Evolutionary conservation across 2,329 filamentous ascomycete species (phyloP).

Genomic region (Teratosphaeria pseudoeucalypti): DNA sequence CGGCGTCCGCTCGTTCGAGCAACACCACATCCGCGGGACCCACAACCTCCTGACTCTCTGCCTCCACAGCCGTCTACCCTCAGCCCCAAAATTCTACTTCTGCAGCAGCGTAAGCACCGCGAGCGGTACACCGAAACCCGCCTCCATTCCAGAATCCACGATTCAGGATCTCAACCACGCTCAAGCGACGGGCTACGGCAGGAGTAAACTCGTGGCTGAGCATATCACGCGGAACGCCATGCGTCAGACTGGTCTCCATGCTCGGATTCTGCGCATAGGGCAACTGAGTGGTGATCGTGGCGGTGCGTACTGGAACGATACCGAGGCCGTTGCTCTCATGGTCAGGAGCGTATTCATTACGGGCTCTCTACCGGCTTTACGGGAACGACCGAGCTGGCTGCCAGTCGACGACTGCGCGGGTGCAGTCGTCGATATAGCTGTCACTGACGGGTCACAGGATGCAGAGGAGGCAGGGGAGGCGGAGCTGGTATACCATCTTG

Average conservation of each 20-base stretch:
- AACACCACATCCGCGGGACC: slow-evolving; percentile 21
- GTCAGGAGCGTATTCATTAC: slow-evolving; percentile 30
- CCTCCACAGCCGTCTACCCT: slow-evolving; percentile 22
- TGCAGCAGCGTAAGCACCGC: slow-evolving; percentile 38
- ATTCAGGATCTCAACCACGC: slow-evolving; percentile 19
- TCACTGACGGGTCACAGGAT: slow-evolving; percentile 3
- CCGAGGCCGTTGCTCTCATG: slow-evolving; percentile 36
- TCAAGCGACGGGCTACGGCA: slow-evolving; percentile 27
- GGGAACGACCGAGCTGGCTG: slow-evolving; percentile 33
- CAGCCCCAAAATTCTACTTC: slow-evolving; percentile 27
- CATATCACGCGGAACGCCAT: slow-evolving; percentile 23
- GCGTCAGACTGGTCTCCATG: slow-evolving; percentile 11
- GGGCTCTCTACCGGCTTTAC: slow-evolving; percentile 27
- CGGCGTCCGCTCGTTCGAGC: slow-evolving; percentile 23
- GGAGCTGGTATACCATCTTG: slow-evolving; percentile 18
- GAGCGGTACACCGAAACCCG: slow-evolving; percentile 33
- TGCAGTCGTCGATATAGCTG: slow-evolving; percentile 23
- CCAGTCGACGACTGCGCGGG: slow-evolving; percentile 33
- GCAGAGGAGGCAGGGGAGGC: slow-evolving; percentile 3
- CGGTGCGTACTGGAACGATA: slow-evolving; percentile 28
- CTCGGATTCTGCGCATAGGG: slow-evolving; percentile 17
- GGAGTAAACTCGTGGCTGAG: slow-evolving; percentile 28
- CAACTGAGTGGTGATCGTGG: slow-evolving; percentile 18
- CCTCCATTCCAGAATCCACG: slow-evolving; percentile 24
- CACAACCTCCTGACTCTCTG: slow-evolving; percentile 20